Evolutionary conservation across 495 filamentous ascomycete genomes (phyloP).

Genomic region (Aspergillus heteromorphus): DNA sequence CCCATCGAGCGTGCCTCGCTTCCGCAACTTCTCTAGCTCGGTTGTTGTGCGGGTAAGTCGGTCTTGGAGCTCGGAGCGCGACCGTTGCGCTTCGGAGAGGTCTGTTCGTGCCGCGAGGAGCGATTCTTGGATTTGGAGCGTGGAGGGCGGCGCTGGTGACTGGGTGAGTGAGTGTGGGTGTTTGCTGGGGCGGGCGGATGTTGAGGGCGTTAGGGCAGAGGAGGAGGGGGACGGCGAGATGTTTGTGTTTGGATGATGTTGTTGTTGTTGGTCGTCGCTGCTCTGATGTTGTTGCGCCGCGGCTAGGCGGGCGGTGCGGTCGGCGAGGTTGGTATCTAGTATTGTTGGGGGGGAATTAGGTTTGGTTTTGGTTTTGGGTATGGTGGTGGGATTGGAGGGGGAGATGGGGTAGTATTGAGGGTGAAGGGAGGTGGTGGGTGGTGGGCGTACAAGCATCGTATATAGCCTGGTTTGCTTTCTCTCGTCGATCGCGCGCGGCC

Average conservation of each 20-base stretch:
- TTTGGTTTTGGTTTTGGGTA: no score
- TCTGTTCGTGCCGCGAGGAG: conserved; percentile 54
- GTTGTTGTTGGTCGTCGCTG: no score
- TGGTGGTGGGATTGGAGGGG: no score
- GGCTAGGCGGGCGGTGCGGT: conserved; percentile 58
- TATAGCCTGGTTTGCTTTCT: conserved; percentile 50
- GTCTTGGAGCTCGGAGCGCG: conserved; percentile 58
- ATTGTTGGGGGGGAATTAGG: not conserved
- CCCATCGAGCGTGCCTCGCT: conserved; percentile 48
- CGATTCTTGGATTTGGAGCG: no score
- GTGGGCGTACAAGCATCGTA: conserved; percentile 52
- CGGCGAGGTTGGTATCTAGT: conserved; percentile 63
- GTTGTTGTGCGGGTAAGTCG: conserved; percentile 53
- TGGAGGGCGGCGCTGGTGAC: conserved; percentile 14
- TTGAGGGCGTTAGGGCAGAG: no score
- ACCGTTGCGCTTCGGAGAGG: conserved; percentile 68
- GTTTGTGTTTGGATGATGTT: no score
- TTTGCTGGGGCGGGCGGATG: conserved; percentile 20
- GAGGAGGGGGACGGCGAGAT: no score
- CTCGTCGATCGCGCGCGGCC: conserved; percentile 49
- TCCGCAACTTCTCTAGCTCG: conserved; percentile 55
- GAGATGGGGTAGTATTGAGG: not conserved
- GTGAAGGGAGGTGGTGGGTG: not conserved
- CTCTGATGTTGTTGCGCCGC: no score
- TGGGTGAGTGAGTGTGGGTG: no score